Evolutionary conservation across 208 protist species (phyloP).

Genomic region (Crithidia sp.): DNA sequence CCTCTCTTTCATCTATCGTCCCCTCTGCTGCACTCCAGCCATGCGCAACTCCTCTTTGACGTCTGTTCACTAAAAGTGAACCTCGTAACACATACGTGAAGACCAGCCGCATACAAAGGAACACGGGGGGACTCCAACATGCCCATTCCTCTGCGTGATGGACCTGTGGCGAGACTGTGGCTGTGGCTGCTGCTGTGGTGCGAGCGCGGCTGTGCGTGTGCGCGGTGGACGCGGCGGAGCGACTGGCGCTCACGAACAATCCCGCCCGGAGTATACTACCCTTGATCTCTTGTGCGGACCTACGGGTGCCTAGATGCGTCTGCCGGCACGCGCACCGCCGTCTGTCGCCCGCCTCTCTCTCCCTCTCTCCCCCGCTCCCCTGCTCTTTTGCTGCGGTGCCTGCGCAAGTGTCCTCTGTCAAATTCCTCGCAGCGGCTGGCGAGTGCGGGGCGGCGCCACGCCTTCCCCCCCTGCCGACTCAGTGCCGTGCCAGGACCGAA

Average conservation of each 20-base stretch:
- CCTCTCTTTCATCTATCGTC: too few species aligned
- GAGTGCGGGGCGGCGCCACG: neutral
- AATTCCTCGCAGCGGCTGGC: constrained; percentile 37
- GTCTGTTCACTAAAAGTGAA: too few species aligned
- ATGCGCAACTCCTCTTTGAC: too few species aligned
- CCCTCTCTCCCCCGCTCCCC: neutral
- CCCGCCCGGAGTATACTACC: constrained; percentile 63
- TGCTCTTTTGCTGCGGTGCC: too few species aligned
- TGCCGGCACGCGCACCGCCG: neutral
- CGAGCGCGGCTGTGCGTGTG: neutral
- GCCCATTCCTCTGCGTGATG: constrained; percentile 25
- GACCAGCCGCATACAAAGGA: constrained; percentile 12
- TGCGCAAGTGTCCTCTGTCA: constrained; percentile 18
- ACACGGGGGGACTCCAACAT: constrained; percentile 14
- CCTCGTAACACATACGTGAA: too few species aligned
- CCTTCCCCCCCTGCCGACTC: neutral
- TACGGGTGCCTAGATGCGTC: constrained; percentile 55
- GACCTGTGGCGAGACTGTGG: constrained; percentile 10
- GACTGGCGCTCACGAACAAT: constrained; percentile 65
- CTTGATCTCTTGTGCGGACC: constrained; percentile 69
- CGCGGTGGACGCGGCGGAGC: neutral
- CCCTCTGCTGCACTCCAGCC: too few species aligned
- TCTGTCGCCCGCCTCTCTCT: neutral
- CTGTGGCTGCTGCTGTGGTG: neutral
- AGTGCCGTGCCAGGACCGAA: constrained; percentile 35